Evolutionary conservation across 306 rosid species (phyloP).

Genomic region (Vicia faba): DNA sequence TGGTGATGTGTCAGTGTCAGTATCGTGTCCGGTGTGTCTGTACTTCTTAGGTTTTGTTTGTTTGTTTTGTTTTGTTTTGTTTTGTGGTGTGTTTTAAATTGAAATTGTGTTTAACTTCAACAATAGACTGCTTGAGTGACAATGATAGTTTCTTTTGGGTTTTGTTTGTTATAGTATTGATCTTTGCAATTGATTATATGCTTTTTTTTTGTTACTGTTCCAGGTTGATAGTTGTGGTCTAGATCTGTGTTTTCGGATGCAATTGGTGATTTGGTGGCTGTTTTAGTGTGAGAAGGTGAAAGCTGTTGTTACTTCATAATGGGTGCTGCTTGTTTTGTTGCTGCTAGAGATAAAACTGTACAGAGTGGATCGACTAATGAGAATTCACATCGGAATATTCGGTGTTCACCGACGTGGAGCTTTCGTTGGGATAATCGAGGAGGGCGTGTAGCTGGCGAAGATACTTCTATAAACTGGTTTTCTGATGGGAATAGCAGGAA

Average conservation of each 20-base stretch:
- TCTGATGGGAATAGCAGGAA: conserved; percentile 47
- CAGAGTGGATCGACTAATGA: conserved; percentile 47
- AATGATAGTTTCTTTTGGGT: conserved; percentile 7
- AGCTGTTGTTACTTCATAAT: conserved; percentile 33
- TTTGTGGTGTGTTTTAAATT: neutral
- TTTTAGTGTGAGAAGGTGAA: conserved; percentile 28
- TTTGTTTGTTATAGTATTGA: conserved; percentile 11
- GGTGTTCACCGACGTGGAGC: conserved; percentile 55
- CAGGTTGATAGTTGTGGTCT: conserved; percentile 31
- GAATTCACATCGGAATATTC: conserved; percentile 36
- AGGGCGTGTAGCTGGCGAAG: conserved; percentile 60
- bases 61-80: no score
- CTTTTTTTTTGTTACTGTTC: conserved; percentile 12
- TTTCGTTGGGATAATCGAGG: conserved; percentile 59
- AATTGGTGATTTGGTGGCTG: neutral
- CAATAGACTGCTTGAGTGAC: neutral
- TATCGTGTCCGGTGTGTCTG: no score
- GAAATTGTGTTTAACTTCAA: conserved; percentile 11
- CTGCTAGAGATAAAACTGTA: conserved; percentile 48
- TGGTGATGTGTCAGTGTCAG: no score
- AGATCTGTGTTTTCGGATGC: conserved; percentile 27
- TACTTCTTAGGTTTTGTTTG: no score
- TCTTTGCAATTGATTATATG: conserved; percentile 28
- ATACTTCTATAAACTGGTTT: conserved; percentile 55
- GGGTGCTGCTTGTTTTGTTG: conserved; percentile 60